A percentile compares a stretch with the other conserved stretches of the same genome.
phyloP scores from a whole-genome alignment of 106 monocot genomes.

The Allium sativum region DNA sequence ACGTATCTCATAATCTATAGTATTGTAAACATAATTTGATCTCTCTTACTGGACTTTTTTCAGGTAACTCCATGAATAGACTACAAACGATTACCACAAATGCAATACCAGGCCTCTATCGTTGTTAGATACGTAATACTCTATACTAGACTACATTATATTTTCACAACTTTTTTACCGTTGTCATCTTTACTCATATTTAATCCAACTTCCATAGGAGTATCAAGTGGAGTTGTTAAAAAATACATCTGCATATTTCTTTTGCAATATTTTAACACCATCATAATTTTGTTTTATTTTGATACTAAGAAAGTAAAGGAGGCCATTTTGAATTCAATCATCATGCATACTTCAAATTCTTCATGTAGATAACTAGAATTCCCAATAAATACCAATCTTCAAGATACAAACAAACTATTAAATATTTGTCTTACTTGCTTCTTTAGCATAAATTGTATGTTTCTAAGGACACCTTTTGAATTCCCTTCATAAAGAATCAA shows the following conservation, averaged over 20 bases:
- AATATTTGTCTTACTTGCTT: neutral
- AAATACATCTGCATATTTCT: conserved; percentile 7
- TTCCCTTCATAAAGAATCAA: no score
- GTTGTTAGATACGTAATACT: neutral
- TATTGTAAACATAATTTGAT: neutral
- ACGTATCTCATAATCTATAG: neutral
- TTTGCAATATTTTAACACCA: conserved; percentile 14
- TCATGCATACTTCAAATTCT: conserved; percentile 5
- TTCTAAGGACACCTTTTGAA: neutral
- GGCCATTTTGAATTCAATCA: conserved; percentile 9
- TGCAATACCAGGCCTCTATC: neutral
- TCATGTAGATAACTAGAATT: neutral
- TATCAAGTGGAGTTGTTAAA: neutral
- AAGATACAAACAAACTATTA: neutral
- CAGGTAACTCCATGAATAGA: neutral
- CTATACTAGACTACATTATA: neutral
- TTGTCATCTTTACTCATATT: neutral
- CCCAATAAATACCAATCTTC: neutral
- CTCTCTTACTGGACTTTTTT: neutral
- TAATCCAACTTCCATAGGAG: neutral
- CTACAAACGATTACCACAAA: neutral
- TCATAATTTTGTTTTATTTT: conserved; percentile 2
- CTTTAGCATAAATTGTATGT: neutral
- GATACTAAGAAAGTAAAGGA: conserved; percentile 17
- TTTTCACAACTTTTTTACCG: neutral